Percentiles rank a stretch among this genome's conserved stretches.
These are phyloP conservation scores for Erythrophleum fordii DNA, from an alignment of 306 rosid genomes.

Conservation along the genomic window DNA sequence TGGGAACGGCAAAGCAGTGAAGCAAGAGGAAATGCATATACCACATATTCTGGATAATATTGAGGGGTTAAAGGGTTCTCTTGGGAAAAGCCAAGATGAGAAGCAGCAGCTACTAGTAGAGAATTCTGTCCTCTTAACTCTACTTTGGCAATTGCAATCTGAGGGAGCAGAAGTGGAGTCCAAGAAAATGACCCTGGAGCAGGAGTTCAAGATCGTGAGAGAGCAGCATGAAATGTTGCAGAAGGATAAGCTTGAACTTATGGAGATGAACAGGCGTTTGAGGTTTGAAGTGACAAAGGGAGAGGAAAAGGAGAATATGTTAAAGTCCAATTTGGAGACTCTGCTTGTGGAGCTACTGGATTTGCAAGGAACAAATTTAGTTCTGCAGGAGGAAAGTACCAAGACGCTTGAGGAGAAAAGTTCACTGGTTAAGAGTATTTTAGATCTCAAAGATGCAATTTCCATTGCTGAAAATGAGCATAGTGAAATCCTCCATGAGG, in stretches of 20 bases:
- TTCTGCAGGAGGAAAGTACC: conserved; percentile 64
- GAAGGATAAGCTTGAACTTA: conserved; percentile 66
- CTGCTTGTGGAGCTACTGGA: conserved; percentile 55
- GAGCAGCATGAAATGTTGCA: conserved; percentile 55
- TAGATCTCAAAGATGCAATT: conserved; percentile 62
- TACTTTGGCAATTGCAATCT: conserved; percentile 64
- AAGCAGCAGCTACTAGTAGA: conserved; percentile 74
- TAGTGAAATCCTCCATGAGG: conserved; percentile 59
- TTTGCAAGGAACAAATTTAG: conserved; percentile 51
- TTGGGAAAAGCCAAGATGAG: conserved; percentile 66
- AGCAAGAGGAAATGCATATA: conserved; percentile 59
- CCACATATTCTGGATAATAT: conserved; percentile 60
- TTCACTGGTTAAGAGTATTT: conserved; percentile 53
- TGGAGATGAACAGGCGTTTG: conserved; percentile 59
- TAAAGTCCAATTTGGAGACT: conserved; percentile 57
- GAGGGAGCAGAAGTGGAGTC: conserved; percentile 59
- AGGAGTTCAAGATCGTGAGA: conserved; percentile 54
- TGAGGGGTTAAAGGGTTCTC: conserved; percentile 67
- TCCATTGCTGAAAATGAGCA: conserved; percentile 61
- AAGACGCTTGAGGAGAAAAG: conserved; percentile 68
- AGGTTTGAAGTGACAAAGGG: conserved; percentile 55
- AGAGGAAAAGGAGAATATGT: conserved; percentile 57
- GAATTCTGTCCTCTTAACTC: conserved; percentile 70
- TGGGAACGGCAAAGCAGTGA: conserved; percentile 50
- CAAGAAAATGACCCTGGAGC: conserved; percentile 52